Conservation (phyloP, 441 rosid genomes). For the Gossypium laxum region DNA sequence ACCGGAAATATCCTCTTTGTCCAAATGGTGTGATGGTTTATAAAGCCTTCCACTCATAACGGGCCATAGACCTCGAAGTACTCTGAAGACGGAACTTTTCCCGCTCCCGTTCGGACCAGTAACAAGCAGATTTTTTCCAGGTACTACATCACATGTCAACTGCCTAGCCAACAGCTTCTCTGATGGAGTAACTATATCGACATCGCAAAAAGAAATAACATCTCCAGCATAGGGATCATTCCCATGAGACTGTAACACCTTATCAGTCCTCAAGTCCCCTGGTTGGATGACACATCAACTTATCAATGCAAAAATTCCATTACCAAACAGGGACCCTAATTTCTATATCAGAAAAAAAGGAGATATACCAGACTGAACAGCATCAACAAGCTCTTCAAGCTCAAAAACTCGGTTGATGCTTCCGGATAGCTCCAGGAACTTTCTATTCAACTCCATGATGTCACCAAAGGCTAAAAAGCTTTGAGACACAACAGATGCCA, state of each 20-base stretch:
- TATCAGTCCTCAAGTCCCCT: conserved; percentile 33
- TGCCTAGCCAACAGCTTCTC: conserved; percentile 81
- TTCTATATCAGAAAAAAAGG: background rate
- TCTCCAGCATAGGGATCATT: conserved; percentile 35
- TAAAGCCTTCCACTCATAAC: conserved; percentile 63
- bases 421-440: conserved; percentile 90
- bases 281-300: conserved; percentile 11
- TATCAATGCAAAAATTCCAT: background rate
- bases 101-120: conserved; percentile 99
- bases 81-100: conserved; percentile 94
- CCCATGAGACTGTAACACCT: conserved; percentile 23
- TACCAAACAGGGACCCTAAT: background rate
- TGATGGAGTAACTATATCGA: conserved; percentile 82
- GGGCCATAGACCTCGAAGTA: conserved; percentile 94
- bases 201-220: conserved; percentile 58
- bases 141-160: conserved; percentile 62
- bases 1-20: conserved; percentile 47
- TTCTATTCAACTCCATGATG: conserved; percentile 85
- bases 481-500: conserved; percentile 98
- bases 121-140: conserved; percentile 85
- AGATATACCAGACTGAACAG: conserved; percentile 64
- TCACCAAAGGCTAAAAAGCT: conserved; percentile 99
- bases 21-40: conserved; percentile 49
- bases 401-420: conserved; percentile 85
- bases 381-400: conserved; percentile 90